Conservation (phyloP, 75 land plant genomes). For the Pinus tabuliformis region DNA sequence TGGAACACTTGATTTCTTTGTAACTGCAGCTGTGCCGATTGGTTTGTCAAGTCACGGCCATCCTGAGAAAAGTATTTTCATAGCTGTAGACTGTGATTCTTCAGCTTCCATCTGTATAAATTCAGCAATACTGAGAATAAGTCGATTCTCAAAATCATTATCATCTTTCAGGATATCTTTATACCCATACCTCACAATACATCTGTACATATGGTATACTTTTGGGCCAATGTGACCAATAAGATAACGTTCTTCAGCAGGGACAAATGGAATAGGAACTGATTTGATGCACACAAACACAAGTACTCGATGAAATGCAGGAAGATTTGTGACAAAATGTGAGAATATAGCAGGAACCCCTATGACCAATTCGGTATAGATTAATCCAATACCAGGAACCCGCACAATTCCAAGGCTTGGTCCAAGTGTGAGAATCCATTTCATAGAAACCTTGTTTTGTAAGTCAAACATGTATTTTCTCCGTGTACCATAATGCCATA, state of each 20-base stretch:
- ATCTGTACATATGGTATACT: conserved; percentile 62
- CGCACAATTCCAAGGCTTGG: conserved; percentile 50
- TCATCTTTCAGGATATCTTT: too few relatives aligned
- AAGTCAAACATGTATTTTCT: conserved; percentile 62
- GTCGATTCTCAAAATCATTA: too few relatives aligned
- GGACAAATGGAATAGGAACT: conserved; percentile 66
- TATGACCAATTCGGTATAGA: conserved; percentile 45
- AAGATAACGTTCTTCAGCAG: conserved; percentile 52
- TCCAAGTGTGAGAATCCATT: conserved; percentile 49
- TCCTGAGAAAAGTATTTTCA: too few relatives aligned
- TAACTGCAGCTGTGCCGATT: too few relatives aligned
- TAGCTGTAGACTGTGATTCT: too few relatives aligned
- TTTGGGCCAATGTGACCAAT: conserved; percentile 66
- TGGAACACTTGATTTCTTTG: too few relatives aligned
- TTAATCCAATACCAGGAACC: conserved; percentile 58
- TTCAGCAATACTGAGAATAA: too few relatives aligned
- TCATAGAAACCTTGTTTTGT: conserved; percentile 53
- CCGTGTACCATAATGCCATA: conserved; percentile 50
- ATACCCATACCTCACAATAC: conserved; percentile 85
- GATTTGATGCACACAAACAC: conserved; percentile 66
- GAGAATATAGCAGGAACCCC: conserved; percentile 61
- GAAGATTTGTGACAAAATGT: conserved; percentile 64
- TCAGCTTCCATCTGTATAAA: too few relatives aligned
- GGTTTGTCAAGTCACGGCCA: too few relatives aligned
- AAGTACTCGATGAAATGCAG: conserved; percentile 68